These are phyloP conservation scores for Podila clonocystis DNA, from an alignment of 192 early-diverging fungal genomes.

Conservation along the genomic window DNA sequence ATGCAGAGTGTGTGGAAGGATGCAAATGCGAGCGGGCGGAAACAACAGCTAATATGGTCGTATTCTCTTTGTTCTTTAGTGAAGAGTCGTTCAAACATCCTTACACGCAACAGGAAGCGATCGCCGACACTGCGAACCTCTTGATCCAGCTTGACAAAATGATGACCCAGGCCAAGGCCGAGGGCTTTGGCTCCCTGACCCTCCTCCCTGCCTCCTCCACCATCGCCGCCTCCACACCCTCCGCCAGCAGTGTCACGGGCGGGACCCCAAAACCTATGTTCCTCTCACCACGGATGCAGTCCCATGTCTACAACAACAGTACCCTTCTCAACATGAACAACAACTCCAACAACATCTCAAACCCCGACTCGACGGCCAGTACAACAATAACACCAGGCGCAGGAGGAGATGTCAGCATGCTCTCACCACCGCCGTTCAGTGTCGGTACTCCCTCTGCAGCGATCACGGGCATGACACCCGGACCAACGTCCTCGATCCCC, in stretches of 20 bases:
- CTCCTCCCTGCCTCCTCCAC: conserved; percentile 32
- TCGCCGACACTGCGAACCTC: conserved; percentile 38
- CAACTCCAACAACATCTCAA: conserved; percentile 10
- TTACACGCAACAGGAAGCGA: conserved; percentile 46
- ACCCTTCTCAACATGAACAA: background rate
- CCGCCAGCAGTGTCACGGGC: conserved; percentile 10
- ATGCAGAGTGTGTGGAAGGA: background rate
- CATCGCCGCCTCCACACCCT: conserved; percentile 35
- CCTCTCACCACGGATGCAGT: conserved; percentile 44
- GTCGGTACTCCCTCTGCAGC: conserved; percentile 17
- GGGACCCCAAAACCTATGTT: conserved; percentile 44
- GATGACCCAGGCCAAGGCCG: conserved; percentile 24
- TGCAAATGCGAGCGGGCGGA: background rate
- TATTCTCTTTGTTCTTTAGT: background rate
- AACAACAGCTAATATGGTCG: background rate
- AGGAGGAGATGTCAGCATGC: conserved; percentile 16
- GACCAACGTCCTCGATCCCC: conserved; percentile 2
- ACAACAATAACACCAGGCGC: background rate
- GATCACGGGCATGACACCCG: conserved; percentile 16
- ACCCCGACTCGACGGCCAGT: background rate
- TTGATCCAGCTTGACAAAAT: conserved; percentile 40
- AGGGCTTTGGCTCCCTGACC: conserved; percentile 34
- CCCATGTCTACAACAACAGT: conserved; percentile 39
- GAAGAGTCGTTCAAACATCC: conserved; percentile 53
- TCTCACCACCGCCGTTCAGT: conserved; percentile 29